These are phyloP conservation scores for Castanea mollissima DNA, from an alignment of 306 rosid genomes.

Conservation along the genomic window DNA sequence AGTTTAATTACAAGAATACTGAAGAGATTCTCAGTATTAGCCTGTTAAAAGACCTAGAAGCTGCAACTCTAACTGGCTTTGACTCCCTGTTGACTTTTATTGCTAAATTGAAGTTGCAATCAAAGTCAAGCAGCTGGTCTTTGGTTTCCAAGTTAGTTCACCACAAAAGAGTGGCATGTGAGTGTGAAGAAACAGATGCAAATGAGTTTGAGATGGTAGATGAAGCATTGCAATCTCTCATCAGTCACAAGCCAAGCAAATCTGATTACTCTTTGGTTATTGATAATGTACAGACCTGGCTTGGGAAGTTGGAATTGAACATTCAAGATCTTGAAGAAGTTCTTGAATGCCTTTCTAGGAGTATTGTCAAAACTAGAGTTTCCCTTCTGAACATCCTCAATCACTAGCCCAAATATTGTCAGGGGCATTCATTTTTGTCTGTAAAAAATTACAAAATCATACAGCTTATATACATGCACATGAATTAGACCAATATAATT, in stretches of 20 bases:
- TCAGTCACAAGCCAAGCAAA: slow-evolving; percentile 1
- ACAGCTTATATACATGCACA: background rate
- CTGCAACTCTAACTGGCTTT: slow-evolving; percentile 18
- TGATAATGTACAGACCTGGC: slow-evolving; percentile 14
- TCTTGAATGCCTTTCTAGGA: slow-evolving; percentile 17
- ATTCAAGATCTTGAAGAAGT: slow-evolving; percentile 27
- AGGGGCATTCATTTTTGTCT: background rate
- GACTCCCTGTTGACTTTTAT: slow-evolving; percentile 14
- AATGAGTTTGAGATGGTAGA: slow-evolving; percentile 25
- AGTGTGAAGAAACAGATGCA: slow-evolving; percentile 6
- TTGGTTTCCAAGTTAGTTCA: slow-evolving; percentile 26
- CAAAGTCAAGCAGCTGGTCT: slow-evolving; percentile 15
- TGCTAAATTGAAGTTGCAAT: background rate
- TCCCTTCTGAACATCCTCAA: slow-evolving; percentile 31
- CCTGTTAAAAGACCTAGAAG: slow-evolving; percentile 38
- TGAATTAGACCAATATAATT: background rate
- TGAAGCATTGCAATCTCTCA: slow-evolving; percentile 8
- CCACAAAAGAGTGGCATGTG: slow-evolving; percentile 22
- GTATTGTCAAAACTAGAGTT: slow-evolving; percentile 28
- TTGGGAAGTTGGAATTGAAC: slow-evolving; percentile 23
- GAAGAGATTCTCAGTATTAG: slow-evolving; percentile 15
- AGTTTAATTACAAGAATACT: slow-evolving; percentile 18
- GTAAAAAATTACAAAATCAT: background rate
- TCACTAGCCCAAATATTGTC: background rate
- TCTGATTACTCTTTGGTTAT: background rate